These are phyloP conservation scores for Soucietia sequanensis DNA, from an alignment of 805 yeast genomes.

Conservation along the genomic window DNA sequence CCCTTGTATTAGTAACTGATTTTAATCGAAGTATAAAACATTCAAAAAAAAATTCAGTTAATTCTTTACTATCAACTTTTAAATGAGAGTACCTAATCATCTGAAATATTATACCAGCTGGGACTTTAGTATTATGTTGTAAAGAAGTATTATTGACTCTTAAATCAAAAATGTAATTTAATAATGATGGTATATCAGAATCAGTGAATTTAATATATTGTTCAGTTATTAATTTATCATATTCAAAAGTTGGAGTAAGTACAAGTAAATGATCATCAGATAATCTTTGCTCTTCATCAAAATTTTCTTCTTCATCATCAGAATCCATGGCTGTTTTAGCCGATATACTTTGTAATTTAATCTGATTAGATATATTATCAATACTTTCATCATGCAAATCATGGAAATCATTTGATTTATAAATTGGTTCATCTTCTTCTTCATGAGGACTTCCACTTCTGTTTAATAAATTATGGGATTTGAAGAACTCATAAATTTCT, in stretches of 20 bases:
- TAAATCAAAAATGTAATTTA: slow-evolving; percentile 47
- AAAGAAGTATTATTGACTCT: slow-evolving; percentile 35
- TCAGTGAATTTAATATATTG: slow-evolving; percentile 65
- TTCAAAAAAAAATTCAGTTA: slow-evolving; percentile 59
- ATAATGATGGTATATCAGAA: slow-evolving; percentile 47
- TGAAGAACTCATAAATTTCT: slow-evolving; percentile 57
- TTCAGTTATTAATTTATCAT: slow-evolving; percentile 51
- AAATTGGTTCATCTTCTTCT: slow-evolving; percentile 13
- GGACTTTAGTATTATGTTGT: slow-evolving; percentile 52
- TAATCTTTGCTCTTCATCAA: slow-evolving; percentile 28
- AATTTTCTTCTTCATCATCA: slow-evolving; percentile 17
- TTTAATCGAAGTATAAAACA: slow-evolving; percentile 62
- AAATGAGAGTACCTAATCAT: slow-evolving; percentile 66
- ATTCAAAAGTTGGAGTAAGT: slow-evolving; percentile 49
- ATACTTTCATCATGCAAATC: slow-evolving; percentile 29
- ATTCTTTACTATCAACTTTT: slow-evolving; percentile 51
- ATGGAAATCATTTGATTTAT: slow-evolving; percentile 16
- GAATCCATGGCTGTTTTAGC: slow-evolving; percentile 10
- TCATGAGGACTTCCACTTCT: slow-evolving; percentile 12
- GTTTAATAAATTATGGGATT: slow-evolving; percentile 43
- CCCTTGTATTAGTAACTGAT: slow-evolving; percentile 55
- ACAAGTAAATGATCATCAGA: slow-evolving; percentile 26
- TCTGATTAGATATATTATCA: slow-evolving; percentile 33
- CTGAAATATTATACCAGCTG: slow-evolving; percentile 71
- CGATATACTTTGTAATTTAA: slow-evolving; percentile 32